These are phyloP conservation scores for Arthrobotrys musiformis DNA, from an alignment of 2,329 filamentous ascomycete genomes.

Conservation along the genomic window DNA sequence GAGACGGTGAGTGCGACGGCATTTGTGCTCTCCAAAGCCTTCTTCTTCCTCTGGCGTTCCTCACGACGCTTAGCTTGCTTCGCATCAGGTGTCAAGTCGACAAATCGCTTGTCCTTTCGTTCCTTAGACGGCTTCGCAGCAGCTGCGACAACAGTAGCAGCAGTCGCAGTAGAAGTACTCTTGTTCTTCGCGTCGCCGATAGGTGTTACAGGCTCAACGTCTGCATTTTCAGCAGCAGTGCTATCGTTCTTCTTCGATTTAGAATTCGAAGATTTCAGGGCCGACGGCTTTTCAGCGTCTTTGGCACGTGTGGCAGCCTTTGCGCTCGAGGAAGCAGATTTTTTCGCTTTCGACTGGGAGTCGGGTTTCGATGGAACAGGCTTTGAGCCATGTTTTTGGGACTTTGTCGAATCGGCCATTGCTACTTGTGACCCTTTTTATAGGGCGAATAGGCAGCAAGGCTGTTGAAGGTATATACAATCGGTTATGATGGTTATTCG, in stretches of 20 bases:
- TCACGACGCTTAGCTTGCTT: conserved; percentile 49
- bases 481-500: neutral
- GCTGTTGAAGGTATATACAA: conserved; percentile 1
- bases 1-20: conserved; percentile 5
- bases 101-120: conserved; percentile 47
- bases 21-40: conserved; percentile 16
- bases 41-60: conserved; percentile 40
- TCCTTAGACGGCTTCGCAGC: conserved; percentile 17
- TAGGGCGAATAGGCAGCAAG: neutral
- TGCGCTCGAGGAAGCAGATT: conserved; percentile 23
- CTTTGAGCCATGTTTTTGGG: conserved; percentile 25
- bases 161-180: neutral
- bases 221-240: conserved; percentile 37
- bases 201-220: neutral
- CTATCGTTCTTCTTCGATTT: conserved; percentile 42
- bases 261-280: conserved; percentile 25
- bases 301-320: conserved; percentile 23
- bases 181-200: conserved; percentile 8
- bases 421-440: conserved; percentile 3
- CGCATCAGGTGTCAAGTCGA: conserved; percentile 37
- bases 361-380: conserved; percentile 35
- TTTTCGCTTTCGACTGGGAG: conserved; percentile 17
- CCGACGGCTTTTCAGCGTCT: conserved; percentile 33
- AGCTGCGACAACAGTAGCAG: neutral
- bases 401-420: conserved; percentile 43